Conservation (phyloP, 2,329 filamentous ascomycete genomes). For the Monilinia aucupariae region DNA sequence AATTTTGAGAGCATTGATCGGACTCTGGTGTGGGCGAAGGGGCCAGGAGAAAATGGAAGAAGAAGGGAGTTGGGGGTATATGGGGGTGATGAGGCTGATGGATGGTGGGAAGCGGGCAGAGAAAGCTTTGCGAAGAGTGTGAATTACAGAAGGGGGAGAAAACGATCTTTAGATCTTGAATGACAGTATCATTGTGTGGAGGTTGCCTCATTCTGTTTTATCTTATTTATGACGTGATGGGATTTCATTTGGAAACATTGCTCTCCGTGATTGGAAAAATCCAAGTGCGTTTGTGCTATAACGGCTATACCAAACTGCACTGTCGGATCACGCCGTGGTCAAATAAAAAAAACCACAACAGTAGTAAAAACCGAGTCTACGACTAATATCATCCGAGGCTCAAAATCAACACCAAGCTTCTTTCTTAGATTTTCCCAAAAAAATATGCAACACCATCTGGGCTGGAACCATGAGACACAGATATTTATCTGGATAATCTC, state of each 20-base stretch:
- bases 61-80: no score
- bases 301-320: no score
- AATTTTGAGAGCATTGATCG: background rate
- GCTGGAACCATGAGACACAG: background rate
- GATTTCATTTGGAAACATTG: background rate
- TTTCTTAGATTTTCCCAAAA: no score
- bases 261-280: no score
- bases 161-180: conserved; percentile 1
- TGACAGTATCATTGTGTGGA: conserved; percentile 10
- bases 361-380: no score
- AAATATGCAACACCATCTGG: background rate
- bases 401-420: no score
- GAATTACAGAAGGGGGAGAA: background rate
- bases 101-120: background rate
- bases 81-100: no score
- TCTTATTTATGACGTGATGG: background rate
- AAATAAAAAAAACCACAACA: no score
- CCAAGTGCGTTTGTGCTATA: no score
- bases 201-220: background rate
- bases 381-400: no score
- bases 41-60: background rate
- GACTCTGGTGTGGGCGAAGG: background rate
- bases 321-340: no score
- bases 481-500: background rate
- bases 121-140: background rate